These are phyloP conservation scores for Mariannaea sp. DNA, from an alignment of 2,329 filamentous ascomycete species.

Conservation along the genomic window DNA sequence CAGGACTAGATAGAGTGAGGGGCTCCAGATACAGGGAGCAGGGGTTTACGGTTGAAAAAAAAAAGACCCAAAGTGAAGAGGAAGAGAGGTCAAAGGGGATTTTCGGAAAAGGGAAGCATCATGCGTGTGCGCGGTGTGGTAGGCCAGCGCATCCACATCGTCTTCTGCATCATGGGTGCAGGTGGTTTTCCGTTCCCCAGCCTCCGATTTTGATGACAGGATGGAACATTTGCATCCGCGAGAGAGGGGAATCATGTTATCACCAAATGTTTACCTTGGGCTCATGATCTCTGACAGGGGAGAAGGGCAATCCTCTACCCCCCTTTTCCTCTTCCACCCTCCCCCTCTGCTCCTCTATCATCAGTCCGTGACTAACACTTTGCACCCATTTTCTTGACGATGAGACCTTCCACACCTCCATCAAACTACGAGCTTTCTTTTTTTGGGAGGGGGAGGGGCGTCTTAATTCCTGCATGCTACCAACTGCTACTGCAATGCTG, in stretches of 20 bases:
- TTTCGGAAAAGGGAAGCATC: slow-evolving; percentile 7
- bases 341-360: no score
- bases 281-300: no score
- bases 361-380: no score
- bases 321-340: no score
- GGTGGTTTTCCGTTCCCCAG: neutral
- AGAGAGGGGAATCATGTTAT: neutral
- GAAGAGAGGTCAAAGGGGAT: no score
- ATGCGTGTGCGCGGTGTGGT: slow-evolving; percentile 7
- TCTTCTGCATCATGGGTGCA: neutral
- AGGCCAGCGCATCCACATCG: slow-evolving; percentile 5
- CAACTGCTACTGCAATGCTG: slow-evolving; percentile 12
- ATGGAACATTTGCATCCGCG: slow-evolving; percentile 1
- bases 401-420: neutral
- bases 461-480: slow-evolving; percentile 5
- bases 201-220: neutral
- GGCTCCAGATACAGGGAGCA: slow-evolving; percentile 12
- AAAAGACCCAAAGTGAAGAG: no score
- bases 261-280: no score
- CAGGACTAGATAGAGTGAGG: neutral
- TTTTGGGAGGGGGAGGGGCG: no score
- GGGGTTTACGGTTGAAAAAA: neutral
- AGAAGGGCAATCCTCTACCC: no score
- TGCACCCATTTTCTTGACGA: no score
- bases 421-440: no score